Evolutionary conservation across 1,284 basidiomycete species (phyloP).

Genomic region (Trichosporon ovoides): DNA sequence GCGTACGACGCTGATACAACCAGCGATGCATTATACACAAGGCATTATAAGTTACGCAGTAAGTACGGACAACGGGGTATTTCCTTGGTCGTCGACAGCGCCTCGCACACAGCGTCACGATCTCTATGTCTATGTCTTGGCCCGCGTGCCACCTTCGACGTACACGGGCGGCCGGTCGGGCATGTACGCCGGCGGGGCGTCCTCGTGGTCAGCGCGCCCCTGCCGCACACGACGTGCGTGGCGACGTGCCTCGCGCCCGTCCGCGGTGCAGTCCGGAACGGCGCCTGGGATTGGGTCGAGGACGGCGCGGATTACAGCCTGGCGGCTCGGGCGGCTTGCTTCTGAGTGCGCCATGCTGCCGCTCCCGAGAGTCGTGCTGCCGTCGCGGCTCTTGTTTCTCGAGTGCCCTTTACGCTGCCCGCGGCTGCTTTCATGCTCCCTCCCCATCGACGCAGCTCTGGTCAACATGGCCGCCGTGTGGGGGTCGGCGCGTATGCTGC

Average conservation of each 20-base stretch:
- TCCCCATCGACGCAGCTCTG: not conserved
- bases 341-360: not conserved
- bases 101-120: not conserved
- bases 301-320: not conserved
- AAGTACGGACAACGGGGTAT: not conserved
- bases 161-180: conserved; percentile 2
- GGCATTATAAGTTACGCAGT: not conserved
- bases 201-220: conserved; percentile 1
- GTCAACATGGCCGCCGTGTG: not conserved
- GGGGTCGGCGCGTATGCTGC: not conserved
- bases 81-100: not conserved
- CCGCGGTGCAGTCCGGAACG: not conserved
- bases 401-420: not conserved
- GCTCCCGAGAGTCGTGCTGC: not conserved
- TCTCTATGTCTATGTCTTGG: not conserved
- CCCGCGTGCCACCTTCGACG: not conserved
- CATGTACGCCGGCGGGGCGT: not conserved
- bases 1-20: not conserved
- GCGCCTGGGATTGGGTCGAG: conserved; percentile 1
- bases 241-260: not conserved
- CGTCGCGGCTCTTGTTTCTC: not conserved
- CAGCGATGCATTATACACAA: conserved; percentile 1
- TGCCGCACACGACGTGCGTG: not conserved
- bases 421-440: not conserved
- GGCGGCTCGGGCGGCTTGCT: not conserved